Evolutionary conservation across 108 stramenopile species (phyloP).

Genomic region (Nitzschia palea): DNA sequence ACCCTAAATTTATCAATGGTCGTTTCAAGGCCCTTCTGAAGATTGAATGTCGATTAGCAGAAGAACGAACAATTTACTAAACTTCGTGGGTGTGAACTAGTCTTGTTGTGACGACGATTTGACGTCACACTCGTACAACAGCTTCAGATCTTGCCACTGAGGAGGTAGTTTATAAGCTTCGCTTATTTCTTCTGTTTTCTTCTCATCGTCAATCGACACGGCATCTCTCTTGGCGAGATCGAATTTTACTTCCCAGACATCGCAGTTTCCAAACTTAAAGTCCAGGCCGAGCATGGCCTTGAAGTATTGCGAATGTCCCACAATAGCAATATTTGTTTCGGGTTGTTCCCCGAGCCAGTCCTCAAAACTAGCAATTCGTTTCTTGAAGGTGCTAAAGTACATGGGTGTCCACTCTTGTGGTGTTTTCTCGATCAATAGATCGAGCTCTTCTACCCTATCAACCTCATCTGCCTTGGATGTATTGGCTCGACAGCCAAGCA

Average conservation of each 20-base stretch:
- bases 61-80: too few species aligned
- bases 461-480: conserved; percentile 23
- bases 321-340: conserved; percentile 50
- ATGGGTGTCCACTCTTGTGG: conserved; percentile 64
- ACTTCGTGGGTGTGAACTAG: too few species aligned
- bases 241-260: conserved; percentile 72
- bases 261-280: conserved; percentile 74
- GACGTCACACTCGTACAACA: conserved; percentile 13
- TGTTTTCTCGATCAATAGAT: conserved; percentile 48
- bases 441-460: conserved; percentile 45
- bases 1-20: too few species aligned
- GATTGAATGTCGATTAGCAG: too few species aligned
- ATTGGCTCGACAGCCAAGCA: conserved; percentile 47
- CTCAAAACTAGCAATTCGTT: conserved; percentile 49
- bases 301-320: conserved; percentile 76
- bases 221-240: conserved; percentile 7
- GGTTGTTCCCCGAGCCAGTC: conserved; percentile 47
- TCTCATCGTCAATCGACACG: background rate
- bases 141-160: conserved; percentile 31
- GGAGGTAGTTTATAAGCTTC: conserved; percentile 5
- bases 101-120: conserved; percentile 1
- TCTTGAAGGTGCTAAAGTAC: conserved; percentile 30
- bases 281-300: conserved; percentile 61
- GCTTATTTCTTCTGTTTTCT: background rate
- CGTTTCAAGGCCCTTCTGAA: too few species aligned